phyloP scores from a whole-genome alignment of 306 rosid genomes.

The Gleditsia sinensis region DNA sequence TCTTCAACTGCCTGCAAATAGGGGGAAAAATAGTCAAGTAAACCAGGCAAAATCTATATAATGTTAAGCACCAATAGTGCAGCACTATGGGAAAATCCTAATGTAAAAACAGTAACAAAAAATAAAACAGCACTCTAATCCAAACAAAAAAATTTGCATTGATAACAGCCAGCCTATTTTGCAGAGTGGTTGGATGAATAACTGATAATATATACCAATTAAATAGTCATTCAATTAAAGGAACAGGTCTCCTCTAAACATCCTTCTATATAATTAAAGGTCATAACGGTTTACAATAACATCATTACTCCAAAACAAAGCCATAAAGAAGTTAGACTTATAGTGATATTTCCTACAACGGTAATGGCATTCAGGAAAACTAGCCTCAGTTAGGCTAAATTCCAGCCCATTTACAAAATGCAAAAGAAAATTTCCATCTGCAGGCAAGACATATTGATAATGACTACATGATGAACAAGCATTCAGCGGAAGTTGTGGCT shows the following conservation, averaged over 20 bases:
- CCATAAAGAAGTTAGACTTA: neutral
- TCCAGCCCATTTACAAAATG: neutral
- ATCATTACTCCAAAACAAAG: neutral
- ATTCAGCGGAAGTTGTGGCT: neutral
- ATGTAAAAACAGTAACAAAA: neutral
- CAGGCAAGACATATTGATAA: neutral
- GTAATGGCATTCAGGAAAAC: neutral
- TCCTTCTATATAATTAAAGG: neutral
- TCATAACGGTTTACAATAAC: neutral
- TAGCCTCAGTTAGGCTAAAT: neutral
- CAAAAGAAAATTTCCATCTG: neutral
- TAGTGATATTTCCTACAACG: neutral
- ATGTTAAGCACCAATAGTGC: neutral
- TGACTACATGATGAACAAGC: neutral
- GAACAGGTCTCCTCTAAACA: neutral
- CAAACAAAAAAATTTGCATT: neutral
- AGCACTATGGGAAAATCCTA: neutral
- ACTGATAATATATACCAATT: neutral
- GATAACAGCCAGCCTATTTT: neutral
- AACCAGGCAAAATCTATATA: neutral
- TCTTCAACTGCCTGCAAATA: conserved; percentile 68
- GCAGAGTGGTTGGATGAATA: neutral
- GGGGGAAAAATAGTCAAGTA: neutral
- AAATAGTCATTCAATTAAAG: neutral
- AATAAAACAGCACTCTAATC: neutral